phyloP scores from a whole-genome alignment of 2,329 filamentous ascomycete genomes.

The Phialophora chinensis region DNA sequence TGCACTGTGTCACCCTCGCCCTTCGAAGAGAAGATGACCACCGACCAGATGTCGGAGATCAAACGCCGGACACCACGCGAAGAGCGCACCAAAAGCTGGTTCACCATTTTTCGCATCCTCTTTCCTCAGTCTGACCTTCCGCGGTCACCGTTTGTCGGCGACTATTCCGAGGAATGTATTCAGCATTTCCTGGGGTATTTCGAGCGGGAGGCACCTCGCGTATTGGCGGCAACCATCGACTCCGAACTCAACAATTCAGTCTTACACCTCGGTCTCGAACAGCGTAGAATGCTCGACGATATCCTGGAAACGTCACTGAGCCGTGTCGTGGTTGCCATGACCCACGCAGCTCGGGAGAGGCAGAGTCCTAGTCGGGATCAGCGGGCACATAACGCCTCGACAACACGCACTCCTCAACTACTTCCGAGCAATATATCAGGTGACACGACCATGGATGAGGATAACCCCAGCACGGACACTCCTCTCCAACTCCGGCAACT shows the following conservation, averaged over 20 bases:
- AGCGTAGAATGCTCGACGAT: conserved; percentile 2
- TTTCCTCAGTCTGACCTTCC: conserved; percentile 22
- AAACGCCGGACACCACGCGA: conserved; percentile 17
- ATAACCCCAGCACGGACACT: neutral
- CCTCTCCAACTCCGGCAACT: neutral
- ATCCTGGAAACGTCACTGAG: conserved; percentile 1
- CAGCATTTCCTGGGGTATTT: conserved; percentile 12
- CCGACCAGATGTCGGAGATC: conserved; percentile 19
- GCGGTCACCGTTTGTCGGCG: conserved; percentile 17
- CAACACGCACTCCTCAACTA: neutral
- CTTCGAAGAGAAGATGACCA: conserved; percentile 28
- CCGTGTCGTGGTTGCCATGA: conserved; percentile 1
- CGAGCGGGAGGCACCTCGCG: conserved; percentile 6
- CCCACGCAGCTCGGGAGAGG: neutral
- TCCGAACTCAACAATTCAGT: conserved; percentile 3
- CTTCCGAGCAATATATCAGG: neutral
- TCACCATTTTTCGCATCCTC: conserved; percentile 23
- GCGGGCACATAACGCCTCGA: neutral
- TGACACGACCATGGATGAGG: neutral
- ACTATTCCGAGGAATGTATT: neutral
- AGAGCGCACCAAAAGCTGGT: conserved; percentile 20
- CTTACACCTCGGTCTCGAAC: neutral
- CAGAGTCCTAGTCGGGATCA: neutral
- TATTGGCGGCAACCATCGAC: conserved; percentile 5
- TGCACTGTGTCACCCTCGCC: conserved; percentile 4